These are phyloP conservation scores for Stramenopiles sp. DNA, from an alignment of 352 stramenopile species.

Conservation along the genomic window DNA sequence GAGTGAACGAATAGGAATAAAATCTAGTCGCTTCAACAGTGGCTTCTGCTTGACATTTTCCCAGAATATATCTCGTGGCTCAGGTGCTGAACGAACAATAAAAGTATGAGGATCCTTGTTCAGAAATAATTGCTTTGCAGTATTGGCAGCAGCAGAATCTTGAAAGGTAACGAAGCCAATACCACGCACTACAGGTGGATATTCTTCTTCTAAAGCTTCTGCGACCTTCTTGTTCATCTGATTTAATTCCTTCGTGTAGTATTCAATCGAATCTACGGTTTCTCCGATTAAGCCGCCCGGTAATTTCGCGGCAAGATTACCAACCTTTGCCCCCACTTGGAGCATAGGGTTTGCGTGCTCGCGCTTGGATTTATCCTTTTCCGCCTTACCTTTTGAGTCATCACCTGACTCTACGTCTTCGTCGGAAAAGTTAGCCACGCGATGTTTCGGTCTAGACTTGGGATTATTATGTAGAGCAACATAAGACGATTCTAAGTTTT, in stretches of 20 bases:
- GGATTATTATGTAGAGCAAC: background rate
- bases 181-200: background rate
- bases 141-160: background rate
- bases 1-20: background rate
- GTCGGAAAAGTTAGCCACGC: background rate
- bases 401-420: background rate
- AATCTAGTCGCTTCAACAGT: background rate
- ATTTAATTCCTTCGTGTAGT: background rate
- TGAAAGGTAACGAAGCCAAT: background rate
- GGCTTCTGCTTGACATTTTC: background rate
- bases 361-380: no score
- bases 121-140: background rate
- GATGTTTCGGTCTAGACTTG: background rate
- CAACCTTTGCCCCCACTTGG: background rate
- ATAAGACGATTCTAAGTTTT: background rate
- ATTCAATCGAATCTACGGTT: background rate
- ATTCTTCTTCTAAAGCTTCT: background rate
- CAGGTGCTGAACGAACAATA: background rate
- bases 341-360: background rate
- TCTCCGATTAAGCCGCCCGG: background rate
- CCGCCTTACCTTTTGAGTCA: no score
- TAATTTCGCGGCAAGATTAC: background rate
- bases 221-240: background rate
- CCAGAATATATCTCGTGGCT: background rate
- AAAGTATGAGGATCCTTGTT: background rate